Evolutionary conservation across 305 asterid genomes (phyloP).

Genomic region (Petunia hybrid): DNA sequence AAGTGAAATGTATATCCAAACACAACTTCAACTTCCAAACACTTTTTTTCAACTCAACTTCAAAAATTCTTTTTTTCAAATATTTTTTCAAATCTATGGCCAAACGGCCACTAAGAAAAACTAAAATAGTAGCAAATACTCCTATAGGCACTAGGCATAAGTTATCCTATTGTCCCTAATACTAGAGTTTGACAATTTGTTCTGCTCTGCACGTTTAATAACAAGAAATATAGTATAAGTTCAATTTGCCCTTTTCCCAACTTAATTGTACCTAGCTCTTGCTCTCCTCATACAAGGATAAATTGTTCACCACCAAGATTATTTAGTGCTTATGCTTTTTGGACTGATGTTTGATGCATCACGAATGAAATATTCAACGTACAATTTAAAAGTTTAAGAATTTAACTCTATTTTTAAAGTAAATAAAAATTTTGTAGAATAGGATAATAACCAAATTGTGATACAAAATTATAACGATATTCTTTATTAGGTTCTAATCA

Average conservation of each 20-base stretch:
- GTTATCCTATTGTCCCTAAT: not conserved
- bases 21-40: no score
- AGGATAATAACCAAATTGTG: no score
- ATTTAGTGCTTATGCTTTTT: not conserved
- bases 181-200: slow-evolving; percentile 23
- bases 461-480: no score
- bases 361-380: not conserved
- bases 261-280: not conserved
- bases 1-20: no score
- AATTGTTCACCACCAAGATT: not conserved
- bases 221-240: not conserved
- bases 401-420: not conserved
- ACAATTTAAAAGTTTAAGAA: no score
- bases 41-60: no score
- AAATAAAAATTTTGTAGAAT: not conserved
- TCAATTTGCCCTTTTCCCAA: not conserved
- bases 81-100: no score
- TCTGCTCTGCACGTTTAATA: slow-evolving; percentile 30
- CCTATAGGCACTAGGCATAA: slow-evolving; percentile 19
- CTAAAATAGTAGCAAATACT: not conserved
- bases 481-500: no score
- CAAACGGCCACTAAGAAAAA: not conserved
- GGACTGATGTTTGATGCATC: not conserved
- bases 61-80: no score
- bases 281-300: not conserved